Evolutionary conservation across 345 rosid genomes (phyloP), one percentile per base, ranked within the genome.

Genomic region (Salix arbutifolia): DNA sequence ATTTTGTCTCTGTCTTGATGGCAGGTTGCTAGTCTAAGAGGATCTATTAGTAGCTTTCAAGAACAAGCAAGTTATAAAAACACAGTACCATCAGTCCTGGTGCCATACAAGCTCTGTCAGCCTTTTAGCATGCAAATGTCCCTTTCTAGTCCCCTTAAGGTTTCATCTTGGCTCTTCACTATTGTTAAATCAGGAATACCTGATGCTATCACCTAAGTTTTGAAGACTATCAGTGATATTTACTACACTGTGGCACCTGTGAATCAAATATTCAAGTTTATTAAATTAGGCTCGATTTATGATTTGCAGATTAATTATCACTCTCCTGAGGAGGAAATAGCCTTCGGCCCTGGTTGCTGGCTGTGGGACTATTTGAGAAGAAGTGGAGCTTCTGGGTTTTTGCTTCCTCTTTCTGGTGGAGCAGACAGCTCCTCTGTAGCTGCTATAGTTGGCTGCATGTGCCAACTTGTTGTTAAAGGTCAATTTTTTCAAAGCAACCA

Each of bases 401-500:
- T 96, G 88, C 97, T 96, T 81, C 98, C 99, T 16, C 97, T 94
- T 71, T 96, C 99, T 83, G 99, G 99, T 42, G 97, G 95, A 18
- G 98, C 97, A 73, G 97, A 94, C 75, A 94, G 99, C 85, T 96
- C 99, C 58, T 86, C 94, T 44, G 99, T 94, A 40, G 99, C 98
- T 79, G 98, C 99, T 69, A 93, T 96, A 65, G 99, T 96, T 86
- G 99, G 99, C 67, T 90, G 95, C 89, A 96, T 96, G 99, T 94
- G 99, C 83, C 98, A 96, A 80, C 95, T 96, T 77, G 97, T 96
- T 72, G 90, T 96, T 64, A 90, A 92, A 91, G 98, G 99, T 93
- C 64, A 76, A 50, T 26, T 78, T 8, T 58, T 58, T 58, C 16
- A 23, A 23, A 9, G 62, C 4, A 58, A 58, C 28, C 4, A 4